A percentile compares a stretch with the other conserved stretches of the same genome.
These are phyloP conservation scores for Geotrichum europaeum DNA, from an alignment of 1,139 yeast species.

Conservation along the genomic window DNA sequence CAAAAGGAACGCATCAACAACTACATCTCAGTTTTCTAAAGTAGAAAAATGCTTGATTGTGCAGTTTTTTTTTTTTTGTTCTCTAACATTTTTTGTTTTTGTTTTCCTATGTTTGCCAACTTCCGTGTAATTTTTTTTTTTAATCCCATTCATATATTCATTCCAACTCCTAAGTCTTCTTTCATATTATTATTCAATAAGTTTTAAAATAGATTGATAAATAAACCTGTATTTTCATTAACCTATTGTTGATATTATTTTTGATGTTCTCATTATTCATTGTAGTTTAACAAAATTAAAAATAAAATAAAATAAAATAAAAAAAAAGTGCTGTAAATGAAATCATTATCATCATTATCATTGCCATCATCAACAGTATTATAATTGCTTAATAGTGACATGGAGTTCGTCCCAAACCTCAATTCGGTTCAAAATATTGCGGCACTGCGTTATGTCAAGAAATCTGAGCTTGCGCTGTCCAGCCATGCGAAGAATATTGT, in stretches of 20 bases:
- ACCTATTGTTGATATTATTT: neutral
- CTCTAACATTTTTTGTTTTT: neutral
- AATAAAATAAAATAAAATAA: neutral
- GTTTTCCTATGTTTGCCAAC: neutral
- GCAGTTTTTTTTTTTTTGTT: neutral
- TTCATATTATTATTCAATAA: neutral
- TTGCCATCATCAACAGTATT: neutral
- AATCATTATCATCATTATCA: neutral
- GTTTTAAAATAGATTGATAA: neutral
- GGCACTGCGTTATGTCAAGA: slow-evolving; percentile 64
- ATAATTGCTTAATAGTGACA: neutral
- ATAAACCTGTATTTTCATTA: neutral
- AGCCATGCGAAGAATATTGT: slow-evolving; percentile 50
- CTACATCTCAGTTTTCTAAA: slow-evolving; percentile 37
- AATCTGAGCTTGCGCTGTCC: slow-evolving; percentile 44
- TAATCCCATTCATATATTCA: neutral
- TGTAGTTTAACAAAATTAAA: too few relatives aligned
- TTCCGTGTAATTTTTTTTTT: neutral
- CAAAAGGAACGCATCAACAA: slow-evolving; percentile 40
- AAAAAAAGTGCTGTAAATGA: neutral
- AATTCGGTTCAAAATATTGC: slow-evolving; percentile 32
- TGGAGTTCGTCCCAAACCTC: neutral
- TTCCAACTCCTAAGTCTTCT: neutral
- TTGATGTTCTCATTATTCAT: neutral
- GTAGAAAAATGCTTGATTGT: neutral